Conservation (phyloP, 2,329 filamentous ascomycete species). For the Trichoderma koningii region DNA sequence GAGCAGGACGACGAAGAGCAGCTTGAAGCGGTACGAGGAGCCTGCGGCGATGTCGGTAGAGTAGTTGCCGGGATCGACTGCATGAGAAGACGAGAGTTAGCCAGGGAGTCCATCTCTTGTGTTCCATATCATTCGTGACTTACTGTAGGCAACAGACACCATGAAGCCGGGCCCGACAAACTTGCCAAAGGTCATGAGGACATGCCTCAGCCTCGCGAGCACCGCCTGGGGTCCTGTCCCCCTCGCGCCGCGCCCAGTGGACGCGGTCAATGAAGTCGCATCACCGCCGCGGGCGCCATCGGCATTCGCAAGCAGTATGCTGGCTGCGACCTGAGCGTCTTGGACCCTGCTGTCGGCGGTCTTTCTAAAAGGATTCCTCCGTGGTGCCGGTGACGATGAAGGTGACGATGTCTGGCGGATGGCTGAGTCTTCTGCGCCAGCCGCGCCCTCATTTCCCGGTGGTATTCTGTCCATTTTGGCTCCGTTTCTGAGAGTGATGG, state of each 20-base stretch:
- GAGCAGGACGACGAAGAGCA: constrained; percentile 69
- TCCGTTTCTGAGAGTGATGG: background rate
- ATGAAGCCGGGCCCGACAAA: constrained; percentile 70
- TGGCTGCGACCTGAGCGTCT: constrained; percentile 6
- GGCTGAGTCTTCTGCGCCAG: background rate
- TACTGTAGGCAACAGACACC: constrained; percentile 60
- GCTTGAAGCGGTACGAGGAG: constrained; percentile 63
- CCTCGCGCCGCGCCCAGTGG: constrained; percentile 8
- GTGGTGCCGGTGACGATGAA: background rate
- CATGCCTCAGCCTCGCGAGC: constrained; percentile 30
- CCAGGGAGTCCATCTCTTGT: background rate
- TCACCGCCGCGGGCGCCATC: background rate
- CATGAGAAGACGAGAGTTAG: background rate
- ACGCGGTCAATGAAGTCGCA: background rate
- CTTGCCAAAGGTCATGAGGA: constrained; percentile 39
- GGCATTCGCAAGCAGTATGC: background rate
- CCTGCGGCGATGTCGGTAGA: constrained; percentile 70
- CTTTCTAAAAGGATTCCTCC: background rate
- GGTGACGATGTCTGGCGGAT: background rate
- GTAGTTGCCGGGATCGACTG: constrained; percentile 67
- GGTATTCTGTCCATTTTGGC: background rate
- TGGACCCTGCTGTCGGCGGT: constrained; percentile 4
- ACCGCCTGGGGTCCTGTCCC: constrained; percentile 4
- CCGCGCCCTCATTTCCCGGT: background rate
- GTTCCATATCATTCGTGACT: constrained; percentile 30